These are phyloP conservation scores for Chytriomyces sp. DNA, from an alignment of 192 early-diverging fungal genomes.

Conservation along the genomic window DNA sequence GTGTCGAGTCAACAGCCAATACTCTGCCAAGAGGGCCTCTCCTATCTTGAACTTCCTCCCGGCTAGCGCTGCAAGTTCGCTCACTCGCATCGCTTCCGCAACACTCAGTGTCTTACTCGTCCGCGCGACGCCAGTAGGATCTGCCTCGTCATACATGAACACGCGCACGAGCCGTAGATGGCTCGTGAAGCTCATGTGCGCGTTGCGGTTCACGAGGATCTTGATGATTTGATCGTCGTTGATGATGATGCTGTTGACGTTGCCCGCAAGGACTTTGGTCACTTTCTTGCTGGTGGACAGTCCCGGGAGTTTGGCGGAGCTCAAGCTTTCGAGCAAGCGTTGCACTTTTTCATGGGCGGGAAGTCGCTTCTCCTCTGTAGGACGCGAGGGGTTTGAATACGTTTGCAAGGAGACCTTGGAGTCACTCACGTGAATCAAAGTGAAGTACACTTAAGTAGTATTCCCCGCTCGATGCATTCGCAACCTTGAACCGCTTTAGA, in stretches of 20 bases:
- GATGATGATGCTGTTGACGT: constrained; percentile 31
- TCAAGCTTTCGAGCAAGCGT: constrained; percentile 39
- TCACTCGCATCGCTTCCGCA: constrained; percentile 28
- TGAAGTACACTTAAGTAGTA: constrained; percentile 51
- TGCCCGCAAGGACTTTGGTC: constrained; percentile 4
- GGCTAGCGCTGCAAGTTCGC: constrained; percentile 38
- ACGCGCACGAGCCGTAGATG: constrained; percentile 43
- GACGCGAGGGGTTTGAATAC: background rate
- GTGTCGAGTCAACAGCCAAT: constrained; percentile 35
- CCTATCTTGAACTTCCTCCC: constrained; percentile 51
- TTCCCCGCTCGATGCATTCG: constrained; percentile 33
- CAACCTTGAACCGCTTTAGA: constrained; percentile 44
- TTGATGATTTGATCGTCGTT: constrained; percentile 57
- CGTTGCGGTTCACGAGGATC: constrained; percentile 53
- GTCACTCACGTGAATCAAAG: constrained; percentile 42
- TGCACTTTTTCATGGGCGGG: constrained; percentile 21
- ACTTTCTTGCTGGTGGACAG: constrained; percentile 18
- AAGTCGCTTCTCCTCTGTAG: constrained; percentile 26
- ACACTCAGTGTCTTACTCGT: constrained; percentile 52
- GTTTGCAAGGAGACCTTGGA: background rate
- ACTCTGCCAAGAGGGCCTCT: constrained; percentile 1
- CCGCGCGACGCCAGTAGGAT: constrained; percentile 24
- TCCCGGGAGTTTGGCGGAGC: constrained; percentile 44
- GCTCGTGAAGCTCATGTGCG: constrained; percentile 42
- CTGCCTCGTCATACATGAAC: constrained; percentile 36